Percentiles rank a stretch among this genome's conserved stretches.
These are phyloP conservation scores for Breviolum minutum DNA, from an alignment of 73 alveolate genomes.

Conservation along the genomic window DNA sequence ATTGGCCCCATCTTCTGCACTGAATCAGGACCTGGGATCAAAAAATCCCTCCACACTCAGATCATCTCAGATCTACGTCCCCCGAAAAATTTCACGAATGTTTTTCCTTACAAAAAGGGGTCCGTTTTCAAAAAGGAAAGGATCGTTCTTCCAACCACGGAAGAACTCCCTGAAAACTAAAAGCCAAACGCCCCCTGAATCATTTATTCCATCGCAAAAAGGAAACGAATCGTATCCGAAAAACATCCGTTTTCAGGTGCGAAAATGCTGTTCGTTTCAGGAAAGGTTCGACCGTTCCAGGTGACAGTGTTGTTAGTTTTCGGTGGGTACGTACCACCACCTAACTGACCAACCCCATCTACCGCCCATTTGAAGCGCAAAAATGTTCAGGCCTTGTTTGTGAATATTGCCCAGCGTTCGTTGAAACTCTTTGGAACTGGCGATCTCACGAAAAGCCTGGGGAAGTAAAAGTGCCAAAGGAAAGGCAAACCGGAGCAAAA, in stretches of 20 bases:
- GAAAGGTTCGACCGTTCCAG: too few species aligned
- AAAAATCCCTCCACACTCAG: background rate
- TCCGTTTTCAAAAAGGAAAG: too few species aligned
- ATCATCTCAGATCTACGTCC: background rate
- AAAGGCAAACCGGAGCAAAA: background rate
- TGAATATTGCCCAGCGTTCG: conserved; percentile 82
- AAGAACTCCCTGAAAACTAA: too few species aligned
- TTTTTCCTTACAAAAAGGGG: too few species aligned
- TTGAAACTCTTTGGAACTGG: conserved; percentile 85
- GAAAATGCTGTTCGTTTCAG: too few species aligned
- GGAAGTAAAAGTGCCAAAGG: background rate
- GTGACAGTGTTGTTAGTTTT: too few species aligned
- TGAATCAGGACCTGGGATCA: conserved; percentile 47
- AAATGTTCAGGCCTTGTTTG: conserved; percentile 56
- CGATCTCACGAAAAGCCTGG: conserved; percentile 87
- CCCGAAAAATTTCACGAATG: background rate
- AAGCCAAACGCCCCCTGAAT: too few species aligned
- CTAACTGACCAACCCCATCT: background rate
- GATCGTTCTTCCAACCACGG: too few species aligned
- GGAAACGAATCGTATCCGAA: too few species aligned
- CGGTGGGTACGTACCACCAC: too few species aligned
- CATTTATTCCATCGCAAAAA: too few species aligned
- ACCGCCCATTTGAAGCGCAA: background rate
- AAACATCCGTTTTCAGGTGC: too few species aligned
- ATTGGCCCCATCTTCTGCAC: conserved; percentile 93